phyloP scores from a whole-genome alignment of 441 rosid genomes.

The Omphalea diandra region DNA sequence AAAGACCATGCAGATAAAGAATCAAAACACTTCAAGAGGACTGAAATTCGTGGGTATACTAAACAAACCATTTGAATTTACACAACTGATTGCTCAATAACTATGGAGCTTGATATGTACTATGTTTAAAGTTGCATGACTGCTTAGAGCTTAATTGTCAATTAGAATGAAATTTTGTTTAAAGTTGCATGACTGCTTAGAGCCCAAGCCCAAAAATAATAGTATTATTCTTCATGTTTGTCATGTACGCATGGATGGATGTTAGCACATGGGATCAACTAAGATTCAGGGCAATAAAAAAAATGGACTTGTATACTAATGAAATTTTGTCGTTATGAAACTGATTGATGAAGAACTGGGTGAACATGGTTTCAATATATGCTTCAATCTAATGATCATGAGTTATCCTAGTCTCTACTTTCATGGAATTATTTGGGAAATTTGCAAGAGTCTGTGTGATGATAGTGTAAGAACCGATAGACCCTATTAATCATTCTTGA shows the following conservation, averaged over 20 bases:
- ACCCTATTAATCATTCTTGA: slow-evolving; percentile 1
- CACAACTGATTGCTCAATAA: background rate
- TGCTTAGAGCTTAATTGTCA: background rate
- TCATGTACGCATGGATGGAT: background rate
- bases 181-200: no score
- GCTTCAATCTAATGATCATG: background rate
- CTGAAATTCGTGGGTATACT: background rate
- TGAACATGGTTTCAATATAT: background rate
- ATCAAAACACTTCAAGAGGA: background rate
- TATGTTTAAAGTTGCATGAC: background rate
- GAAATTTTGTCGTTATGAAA: background rate
- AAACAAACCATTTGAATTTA: background rate
- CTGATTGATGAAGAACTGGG: background rate
- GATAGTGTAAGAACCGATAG: background rate
- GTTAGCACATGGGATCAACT: background rate
- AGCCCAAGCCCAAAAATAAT: background rate
- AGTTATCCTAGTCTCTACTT: background rate
- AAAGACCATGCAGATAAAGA: no score
- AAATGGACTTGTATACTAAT: background rate
- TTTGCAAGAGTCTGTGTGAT: background rate
- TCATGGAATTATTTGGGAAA: background rate
- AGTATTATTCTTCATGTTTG: background rate
- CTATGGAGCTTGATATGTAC: background rate
- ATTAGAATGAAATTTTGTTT: no score
- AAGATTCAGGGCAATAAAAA: background rate